These are phyloP conservation scores for Xylariomycetidae sp. DNA, from an alignment of 2,329 filamentous ascomycete genomes.

Conservation along the genomic window DNA sequence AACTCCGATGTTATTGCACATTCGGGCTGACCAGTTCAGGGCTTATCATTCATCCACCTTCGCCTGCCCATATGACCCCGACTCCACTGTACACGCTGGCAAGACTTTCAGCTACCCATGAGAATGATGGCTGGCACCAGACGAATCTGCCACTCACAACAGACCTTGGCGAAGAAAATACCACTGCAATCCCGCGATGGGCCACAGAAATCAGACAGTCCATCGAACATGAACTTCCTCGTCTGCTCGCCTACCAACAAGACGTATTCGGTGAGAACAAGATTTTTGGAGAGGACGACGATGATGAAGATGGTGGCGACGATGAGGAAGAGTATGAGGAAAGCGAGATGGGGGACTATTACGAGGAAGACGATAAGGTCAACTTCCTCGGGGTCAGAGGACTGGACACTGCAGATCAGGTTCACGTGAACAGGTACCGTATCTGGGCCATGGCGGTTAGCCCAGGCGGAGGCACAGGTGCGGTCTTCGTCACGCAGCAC, in stretches of 20 bases:
- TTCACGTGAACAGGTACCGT: constrained; percentile 43
- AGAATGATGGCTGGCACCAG: constrained; percentile 48
- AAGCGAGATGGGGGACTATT: constrained; percentile 23
- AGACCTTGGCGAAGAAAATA: constrained; percentile 7
- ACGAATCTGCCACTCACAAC: constrained; percentile 35
- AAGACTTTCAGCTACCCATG: constrained; percentile 45
- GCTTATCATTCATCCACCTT: constrained; percentile 39
- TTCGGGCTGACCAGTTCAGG: constrained; percentile 27
- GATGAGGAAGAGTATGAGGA: constrained; percentile 24
- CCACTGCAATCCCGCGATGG: constrained; percentile 37
- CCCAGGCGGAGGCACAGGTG: constrained; percentile 45
- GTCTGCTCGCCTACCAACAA: constrained; percentile 34
- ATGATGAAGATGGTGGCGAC: constrained; percentile 18
- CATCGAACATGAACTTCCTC: constrained; percentile 37
- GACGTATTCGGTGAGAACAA: constrained; percentile 9
- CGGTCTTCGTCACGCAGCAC: constrained; percentile 43
- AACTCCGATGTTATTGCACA: not conserved
- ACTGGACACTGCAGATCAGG: constrained; percentile 31
- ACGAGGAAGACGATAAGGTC: constrained; percentile 9
- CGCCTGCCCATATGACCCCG: constrained; percentile 21
- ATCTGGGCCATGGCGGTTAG: constrained; percentile 49
- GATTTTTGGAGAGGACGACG: constrained; percentile 20
- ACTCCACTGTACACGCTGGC: constrained; percentile 46
- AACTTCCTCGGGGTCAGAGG: constrained; percentile 16
- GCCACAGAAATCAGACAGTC: constrained; percentile 39